Evolutionary conservation across 2,329 filamentous ascomycete species (phyloP).

Genomic region (Talaromyces albobiverticillius): DNA sequence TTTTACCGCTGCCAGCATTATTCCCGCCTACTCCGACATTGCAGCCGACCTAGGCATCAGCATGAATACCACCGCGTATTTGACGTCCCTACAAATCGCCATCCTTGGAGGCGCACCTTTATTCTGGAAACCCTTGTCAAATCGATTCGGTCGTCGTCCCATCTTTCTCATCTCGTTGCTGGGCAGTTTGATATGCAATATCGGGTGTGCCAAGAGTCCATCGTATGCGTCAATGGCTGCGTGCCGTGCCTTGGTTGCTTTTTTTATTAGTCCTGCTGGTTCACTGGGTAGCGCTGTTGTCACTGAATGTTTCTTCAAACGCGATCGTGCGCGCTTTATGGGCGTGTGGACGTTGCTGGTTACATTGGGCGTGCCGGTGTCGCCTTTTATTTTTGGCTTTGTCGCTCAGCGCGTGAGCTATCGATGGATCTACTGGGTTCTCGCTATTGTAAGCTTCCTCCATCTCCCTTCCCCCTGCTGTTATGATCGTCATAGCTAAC

Average conservation of each 20-base stretch:
- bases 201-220: conserved; percentile 52
- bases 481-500: background rate
- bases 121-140: conserved; percentile 57
- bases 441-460: conserved; percentile 50
- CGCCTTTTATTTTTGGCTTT: conserved; percentile 36
- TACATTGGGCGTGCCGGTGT: conserved; percentile 47
- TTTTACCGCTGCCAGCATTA: conserved; percentile 54
- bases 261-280: conserved; percentile 56
- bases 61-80: conserved; percentile 51
- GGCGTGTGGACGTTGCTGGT: conserved; percentile 57
- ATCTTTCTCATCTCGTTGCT: conserved; percentile 53
- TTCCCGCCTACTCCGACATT: conserved; percentile 54
- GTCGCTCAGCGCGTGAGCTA: conserved; percentile 54
- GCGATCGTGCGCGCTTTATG: conserved; percentile 54
- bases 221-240: conserved; percentile 50
- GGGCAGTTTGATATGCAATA: conserved; percentile 48
- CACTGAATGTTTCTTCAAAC: conserved; percentile 57
- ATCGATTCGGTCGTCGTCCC: conserved; percentile 54
- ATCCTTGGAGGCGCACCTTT: conserved; percentile 54
- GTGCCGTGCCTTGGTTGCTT: conserved; percentile 53
- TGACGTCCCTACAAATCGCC: conserved; percentile 56
- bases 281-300: conserved; percentile 58
- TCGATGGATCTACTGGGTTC: conserved; percentile 58
- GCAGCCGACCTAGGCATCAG: conserved; percentile 49
- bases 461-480: conserved; percentile 17